Conservation (phyloP, 202 grass and related monocot genomes). For the Cymbopogon flexuosus region DNA sequence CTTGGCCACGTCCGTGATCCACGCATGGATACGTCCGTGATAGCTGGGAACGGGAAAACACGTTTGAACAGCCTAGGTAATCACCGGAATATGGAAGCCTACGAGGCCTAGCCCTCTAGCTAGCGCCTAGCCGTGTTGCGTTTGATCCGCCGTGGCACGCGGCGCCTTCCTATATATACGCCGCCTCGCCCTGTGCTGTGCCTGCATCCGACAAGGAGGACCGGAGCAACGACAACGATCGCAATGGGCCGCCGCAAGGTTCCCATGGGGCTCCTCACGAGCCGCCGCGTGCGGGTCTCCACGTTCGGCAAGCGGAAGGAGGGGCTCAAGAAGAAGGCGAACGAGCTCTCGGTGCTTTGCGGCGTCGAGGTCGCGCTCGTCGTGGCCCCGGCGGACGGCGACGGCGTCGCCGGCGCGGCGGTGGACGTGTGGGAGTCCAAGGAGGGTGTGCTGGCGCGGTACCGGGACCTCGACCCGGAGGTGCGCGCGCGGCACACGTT, state of each 20-base stretch:
- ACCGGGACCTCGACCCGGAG: constrained; percentile 17
- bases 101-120: not conserved
- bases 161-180: not conserved
- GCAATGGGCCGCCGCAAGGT: constrained; percentile 15
- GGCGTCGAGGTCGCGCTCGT: constrained; percentile 36
- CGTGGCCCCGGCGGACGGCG: not conserved
- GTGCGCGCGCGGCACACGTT: constrained; percentile 23
- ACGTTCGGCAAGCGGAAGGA: constrained; percentile 5
- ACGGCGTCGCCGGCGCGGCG: not conserved
- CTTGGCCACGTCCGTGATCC: too few species aligned
- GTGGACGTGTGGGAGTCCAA: constrained; percentile 21
- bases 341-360: constrained; percentile 31
- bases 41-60: too few species aligned
- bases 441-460: constrained; percentile 29
- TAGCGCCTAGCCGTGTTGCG: not conserved
- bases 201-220: too few species aligned
- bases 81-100: not conserved
- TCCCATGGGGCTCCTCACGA: not conserved
- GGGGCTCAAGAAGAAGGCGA: constrained; percentile 29
- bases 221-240: not conserved
- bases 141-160: not conserved
- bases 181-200: not conserved
- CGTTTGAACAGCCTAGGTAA: too few species aligned
- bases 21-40: too few species aligned
- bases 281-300: not conserved